These are phyloP conservation scores for Claviceps monticola DNA, from an alignment of 2,329 filamentous ascomycete genomes.

Conservation along the genomic window DNA sequence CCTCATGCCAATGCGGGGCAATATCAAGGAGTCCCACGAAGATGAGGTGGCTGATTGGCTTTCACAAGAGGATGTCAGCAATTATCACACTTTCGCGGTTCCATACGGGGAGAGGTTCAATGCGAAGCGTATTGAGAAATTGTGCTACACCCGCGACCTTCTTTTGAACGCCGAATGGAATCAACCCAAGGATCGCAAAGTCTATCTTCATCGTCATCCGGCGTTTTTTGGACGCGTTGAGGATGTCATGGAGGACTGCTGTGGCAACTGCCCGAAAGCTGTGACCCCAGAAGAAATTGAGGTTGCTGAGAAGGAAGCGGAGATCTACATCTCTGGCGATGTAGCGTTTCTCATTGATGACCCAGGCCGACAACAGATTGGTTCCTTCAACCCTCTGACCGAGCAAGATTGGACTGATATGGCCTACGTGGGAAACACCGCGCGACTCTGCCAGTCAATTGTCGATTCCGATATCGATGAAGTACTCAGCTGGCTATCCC, in stretches of 20 bases:
- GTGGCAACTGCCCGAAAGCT: slow-evolving; percentile 61
- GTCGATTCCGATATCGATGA: slow-evolving; percentile 57
- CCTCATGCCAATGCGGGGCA: slow-evolving; percentile 37
- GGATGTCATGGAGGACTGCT: slow-evolving; percentile 70
- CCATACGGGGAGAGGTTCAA: slow-evolving; percentile 50
- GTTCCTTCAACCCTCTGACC: slow-evolving; percentile 66
- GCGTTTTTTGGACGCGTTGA: slow-evolving; percentile 68
- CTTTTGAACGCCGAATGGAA: slow-evolving; percentile 84
- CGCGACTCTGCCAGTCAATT: slow-evolving; percentile 66
- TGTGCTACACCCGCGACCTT: slow-evolving; percentile 69
- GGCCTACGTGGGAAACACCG: slow-evolving; percentile 75
- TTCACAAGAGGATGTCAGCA: slow-evolving; percentile 59
- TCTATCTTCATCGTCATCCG: slow-evolving; percentile 70
- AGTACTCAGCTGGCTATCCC: slow-evolving; percentile 54
- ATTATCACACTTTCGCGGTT: slow-evolving; percentile 66
- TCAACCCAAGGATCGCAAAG: slow-evolving; percentile 55
- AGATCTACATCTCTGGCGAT: slow-evolving; percentile 62
- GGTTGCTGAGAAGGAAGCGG: slow-evolving; percentile 55
- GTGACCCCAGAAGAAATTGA: slow-evolving; percentile 58
- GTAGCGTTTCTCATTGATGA: slow-evolving; percentile 68
- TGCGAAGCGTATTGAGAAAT: slow-evolving; percentile 63
- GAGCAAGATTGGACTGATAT: slow-evolving; percentile 82
- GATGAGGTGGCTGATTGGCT: slow-evolving; percentile 80
- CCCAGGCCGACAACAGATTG: slow-evolving; percentile 60
- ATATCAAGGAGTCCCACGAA: slow-evolving; percentile 64